These are phyloP conservation scores for Cymbopogon flexuosus DNA, from an alignment of 202 grass and related monocot genomes.

Conservation along the genomic window DNA sequence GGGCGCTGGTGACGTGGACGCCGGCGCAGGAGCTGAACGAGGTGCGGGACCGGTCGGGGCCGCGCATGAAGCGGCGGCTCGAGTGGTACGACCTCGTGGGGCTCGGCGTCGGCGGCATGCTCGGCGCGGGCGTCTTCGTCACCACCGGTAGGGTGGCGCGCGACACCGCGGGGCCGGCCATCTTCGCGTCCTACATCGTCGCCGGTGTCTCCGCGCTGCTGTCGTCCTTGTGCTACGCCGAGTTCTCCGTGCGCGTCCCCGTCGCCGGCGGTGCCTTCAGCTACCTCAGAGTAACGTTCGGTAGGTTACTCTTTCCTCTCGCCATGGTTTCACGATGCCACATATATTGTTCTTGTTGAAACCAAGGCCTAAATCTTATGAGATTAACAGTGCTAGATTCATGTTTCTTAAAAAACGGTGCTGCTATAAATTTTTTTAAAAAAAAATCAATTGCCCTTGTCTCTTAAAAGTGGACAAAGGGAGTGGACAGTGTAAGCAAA, in stretches of 20 bases:
- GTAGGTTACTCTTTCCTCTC: constrained; percentile 3
- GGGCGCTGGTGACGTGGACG: constrained; percentile 55
- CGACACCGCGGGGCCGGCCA: constrained; percentile 46
- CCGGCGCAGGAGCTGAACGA: constrained; percentile 66
- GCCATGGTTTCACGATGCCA: not conserved
- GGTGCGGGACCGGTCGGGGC: constrained; percentile 57
- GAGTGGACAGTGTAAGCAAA: not conserved
- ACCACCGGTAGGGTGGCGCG: constrained; percentile 58
- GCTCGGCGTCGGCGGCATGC: constrained; percentile 69
- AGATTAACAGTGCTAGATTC: no score
- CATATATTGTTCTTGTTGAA: no score
- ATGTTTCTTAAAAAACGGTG: no score
- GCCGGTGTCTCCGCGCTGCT: constrained; percentile 60
- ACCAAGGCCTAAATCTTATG: no score
- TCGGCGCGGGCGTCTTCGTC: constrained; percentile 74
- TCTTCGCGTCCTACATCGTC: constrained; percentile 59
- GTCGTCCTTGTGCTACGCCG: constrained; percentile 68
- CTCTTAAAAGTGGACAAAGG: no score
- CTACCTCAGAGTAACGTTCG: constrained; percentile 70
- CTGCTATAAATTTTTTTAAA: no score
- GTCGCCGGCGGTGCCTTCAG: constrained; percentile 75
- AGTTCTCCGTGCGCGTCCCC: constrained; percentile 63
- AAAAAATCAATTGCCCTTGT: no score
- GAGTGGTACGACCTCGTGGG: constrained; percentile 75
- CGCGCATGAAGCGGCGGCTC: constrained; percentile 62